phyloP scores from a whole-genome alignment of 23 red algal species.

The Chondrus crispus region DNA sequence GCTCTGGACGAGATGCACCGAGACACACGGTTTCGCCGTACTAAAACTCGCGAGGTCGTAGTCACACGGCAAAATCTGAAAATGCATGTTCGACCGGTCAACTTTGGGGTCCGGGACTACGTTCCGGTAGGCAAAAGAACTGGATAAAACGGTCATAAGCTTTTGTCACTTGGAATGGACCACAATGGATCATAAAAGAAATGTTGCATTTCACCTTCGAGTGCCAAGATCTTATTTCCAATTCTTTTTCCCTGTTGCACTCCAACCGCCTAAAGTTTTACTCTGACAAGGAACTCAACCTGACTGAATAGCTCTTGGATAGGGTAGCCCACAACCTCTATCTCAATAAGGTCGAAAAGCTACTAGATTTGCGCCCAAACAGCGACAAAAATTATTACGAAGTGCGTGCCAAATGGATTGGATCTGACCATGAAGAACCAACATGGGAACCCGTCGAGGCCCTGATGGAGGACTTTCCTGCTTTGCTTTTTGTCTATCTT shows the following conservation, averaged over 20 bases:
- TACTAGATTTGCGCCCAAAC: too few species aligned
- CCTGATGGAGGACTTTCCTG: too few species aligned
- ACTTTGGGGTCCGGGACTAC: background rate
- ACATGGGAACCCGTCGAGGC: too few species aligned
- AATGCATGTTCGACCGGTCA: background rate
- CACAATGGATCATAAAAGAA: background rate
- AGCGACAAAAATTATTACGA: too few species aligned
- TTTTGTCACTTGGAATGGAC: background rate
- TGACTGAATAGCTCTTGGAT: too few species aligned
- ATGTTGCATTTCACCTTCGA: background rate
- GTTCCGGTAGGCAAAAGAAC: background rate
- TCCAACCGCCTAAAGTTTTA: background rate
- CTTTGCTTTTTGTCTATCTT: too few species aligned
- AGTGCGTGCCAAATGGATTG: too few species aligned
- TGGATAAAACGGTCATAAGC: background rate
- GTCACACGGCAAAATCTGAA: background rate
- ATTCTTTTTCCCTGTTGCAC: background rate
- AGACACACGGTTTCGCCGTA: background rate
- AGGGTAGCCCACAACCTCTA: too few species aligned
- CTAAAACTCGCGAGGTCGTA: background rate
- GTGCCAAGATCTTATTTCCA: background rate
- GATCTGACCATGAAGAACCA: too few species aligned
- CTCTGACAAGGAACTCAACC: too few species aligned
- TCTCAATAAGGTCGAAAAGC: too few species aligned
- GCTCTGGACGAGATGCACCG: background rate